These are phyloP conservation scores for Sarocladiaceae sp. DNA, from an alignment of 2,329 filamentous ascomycete species.

Conservation along the genomic window DNA sequence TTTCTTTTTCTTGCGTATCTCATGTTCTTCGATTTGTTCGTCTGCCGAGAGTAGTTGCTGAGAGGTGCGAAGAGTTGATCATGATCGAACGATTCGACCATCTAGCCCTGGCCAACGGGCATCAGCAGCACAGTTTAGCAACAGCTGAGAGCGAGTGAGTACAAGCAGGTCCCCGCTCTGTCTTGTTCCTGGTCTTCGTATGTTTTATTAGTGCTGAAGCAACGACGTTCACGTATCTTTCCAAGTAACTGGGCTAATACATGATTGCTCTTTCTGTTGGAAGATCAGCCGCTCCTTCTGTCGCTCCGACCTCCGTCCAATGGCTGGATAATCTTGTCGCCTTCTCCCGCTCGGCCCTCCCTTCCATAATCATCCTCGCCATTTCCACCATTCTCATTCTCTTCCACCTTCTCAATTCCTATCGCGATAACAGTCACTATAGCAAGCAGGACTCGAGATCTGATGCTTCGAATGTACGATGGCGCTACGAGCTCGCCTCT, in stretches of 20 bases:
- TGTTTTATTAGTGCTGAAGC: neutral
- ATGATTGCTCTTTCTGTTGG: neutral
- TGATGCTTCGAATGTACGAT: conserved; percentile 22
- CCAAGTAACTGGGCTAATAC: neutral
- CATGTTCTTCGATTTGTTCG: neutral
- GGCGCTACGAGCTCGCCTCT: conserved; percentile 38
- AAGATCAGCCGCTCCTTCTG: neutral
- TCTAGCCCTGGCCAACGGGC: neutral
- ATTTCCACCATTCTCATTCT: neutral
- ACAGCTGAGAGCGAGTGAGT: neutral
- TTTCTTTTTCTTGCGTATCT: neutral
- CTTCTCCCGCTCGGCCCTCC: neutral
- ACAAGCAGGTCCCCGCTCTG: neutral
- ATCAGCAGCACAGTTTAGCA: neutral
- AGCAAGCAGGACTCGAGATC: neutral
- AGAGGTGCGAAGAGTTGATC: neutral
- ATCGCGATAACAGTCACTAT: neutral
- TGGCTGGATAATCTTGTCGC: neutral
- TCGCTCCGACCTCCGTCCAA: neutral
- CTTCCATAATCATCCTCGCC: neutral
- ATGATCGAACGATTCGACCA: neutral
- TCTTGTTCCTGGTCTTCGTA: neutral
- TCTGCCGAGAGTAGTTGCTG: neutral
- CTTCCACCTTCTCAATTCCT: neutral
- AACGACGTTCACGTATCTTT: neutral